Percentiles rank a stretch among this genome's conserved stretches.
Evolutionary conservation across 345 rosid genomes (phyloP).

Genomic region (Pseudoturritis turrita): DNA sequence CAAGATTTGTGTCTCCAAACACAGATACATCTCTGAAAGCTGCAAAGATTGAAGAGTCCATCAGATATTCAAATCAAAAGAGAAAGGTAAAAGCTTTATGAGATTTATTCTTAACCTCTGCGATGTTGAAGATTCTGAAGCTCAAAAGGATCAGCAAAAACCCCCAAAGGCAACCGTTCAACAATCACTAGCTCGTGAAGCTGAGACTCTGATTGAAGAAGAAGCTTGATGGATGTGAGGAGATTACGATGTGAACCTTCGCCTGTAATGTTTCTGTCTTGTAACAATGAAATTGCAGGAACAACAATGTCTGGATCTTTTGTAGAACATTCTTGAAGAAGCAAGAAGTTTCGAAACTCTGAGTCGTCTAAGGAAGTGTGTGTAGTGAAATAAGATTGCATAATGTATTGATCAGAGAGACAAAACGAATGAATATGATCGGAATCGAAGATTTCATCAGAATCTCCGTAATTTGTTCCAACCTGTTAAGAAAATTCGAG

Average conservation of each 20-base stretch:
- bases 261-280: conserved; percentile 48
- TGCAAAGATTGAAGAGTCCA: conserved; percentile 27
- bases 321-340: conserved; percentile 25
- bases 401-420: conserved; percentile 37
- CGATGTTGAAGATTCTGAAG: conserved; percentile 59
- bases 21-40: conserved; percentile 55
- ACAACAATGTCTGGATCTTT: conserved; percentile 11
- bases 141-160: conserved; percentile 91
- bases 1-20: conserved; percentile 85
- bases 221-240: conserved; percentile 46
- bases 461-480: background rate
- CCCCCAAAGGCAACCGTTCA: conserved; percentile 77
- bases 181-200: conserved; percentile 46
- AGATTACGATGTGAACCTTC: conserved; percentile 92
- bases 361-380: conserved; percentile 40
- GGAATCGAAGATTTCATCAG: background rate
- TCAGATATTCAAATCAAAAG: background rate
- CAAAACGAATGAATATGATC: background rate
- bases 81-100: background rate
- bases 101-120: conserved; percentile 37
- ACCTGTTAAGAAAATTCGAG: background rate
- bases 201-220: conserved; percentile 23
- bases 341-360: conserved; percentile 42
- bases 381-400: conserved; percentile 54
- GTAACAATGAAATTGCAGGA: conserved; percentile 29